Conservation (phyloP, 2,329 filamentous ascomycete species). For the Cadophora gregata region DNA sequence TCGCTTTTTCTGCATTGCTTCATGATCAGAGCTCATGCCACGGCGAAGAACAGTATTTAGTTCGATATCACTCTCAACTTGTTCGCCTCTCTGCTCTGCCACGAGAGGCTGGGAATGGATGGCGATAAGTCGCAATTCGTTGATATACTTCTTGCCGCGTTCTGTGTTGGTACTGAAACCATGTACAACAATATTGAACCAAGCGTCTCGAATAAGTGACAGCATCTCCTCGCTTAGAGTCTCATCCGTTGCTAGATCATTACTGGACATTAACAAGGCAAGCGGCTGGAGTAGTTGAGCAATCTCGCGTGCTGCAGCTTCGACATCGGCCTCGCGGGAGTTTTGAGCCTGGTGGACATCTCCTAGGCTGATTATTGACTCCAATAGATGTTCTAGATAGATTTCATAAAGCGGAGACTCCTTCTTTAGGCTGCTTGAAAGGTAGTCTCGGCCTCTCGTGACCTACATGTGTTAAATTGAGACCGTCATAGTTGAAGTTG, state of each 20-base stretch:
- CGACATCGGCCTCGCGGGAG: slow-evolving; percentile 77
- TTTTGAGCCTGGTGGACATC: slow-evolving; percentile 79
- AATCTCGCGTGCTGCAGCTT: slow-evolving; percentile 86
- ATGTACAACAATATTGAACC: slow-evolving; percentile 98
- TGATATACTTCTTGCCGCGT: slow-evolving; percentile 72
- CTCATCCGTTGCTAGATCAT: slow-evolving; percentile 56
- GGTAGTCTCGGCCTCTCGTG: slow-evolving; percentile 77
- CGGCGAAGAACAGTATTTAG: slow-evolving; percentile 91
- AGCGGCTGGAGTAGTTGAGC: slow-evolving; percentile 85
- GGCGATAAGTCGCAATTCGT: slow-evolving; percentile 84
- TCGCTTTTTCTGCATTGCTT: slow-evolving; percentile 79
- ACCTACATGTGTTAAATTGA: slow-evolving; percentile 53
- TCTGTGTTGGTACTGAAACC: slow-evolving; percentile 81
- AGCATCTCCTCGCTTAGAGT: slow-evolving; percentile 70
- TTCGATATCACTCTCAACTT: slow-evolving; percentile 95
- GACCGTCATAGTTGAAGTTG: neutral
- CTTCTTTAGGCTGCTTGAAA: slow-evolving; percentile 72
- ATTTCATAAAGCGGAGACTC: slow-evolving; percentile 80
- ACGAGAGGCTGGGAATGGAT: slow-evolving; percentile 87
- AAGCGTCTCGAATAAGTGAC: slow-evolving; percentile 83
- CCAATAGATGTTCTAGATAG: slow-evolving; percentile 83
- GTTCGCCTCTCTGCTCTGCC: slow-evolving; percentile 84
- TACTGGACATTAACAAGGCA: slow-evolving; percentile 79
- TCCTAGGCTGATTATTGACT: slow-evolving; percentile 87
- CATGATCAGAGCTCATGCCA: slow-evolving; percentile 80